Conservation (phyloP, 2,329 filamentous ascomycete genomes). For the Fusarium annulatum region DNA sequence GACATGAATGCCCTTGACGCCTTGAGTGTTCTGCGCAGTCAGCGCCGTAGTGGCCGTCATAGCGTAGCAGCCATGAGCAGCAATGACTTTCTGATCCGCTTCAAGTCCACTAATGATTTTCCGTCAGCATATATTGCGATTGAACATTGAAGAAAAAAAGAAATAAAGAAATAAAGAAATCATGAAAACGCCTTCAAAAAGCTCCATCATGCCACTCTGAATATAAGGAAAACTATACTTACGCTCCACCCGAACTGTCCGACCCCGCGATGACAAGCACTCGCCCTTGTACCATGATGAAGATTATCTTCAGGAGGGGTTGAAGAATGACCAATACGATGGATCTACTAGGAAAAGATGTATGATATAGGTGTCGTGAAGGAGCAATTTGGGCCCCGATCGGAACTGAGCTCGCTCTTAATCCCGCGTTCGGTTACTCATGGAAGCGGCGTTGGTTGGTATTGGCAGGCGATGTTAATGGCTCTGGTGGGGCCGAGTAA, state of each 20-base stretch:
- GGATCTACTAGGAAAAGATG: neutral
- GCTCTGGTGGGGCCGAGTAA: slow-evolving; percentile 28
- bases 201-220: slow-evolving; percentile 5
- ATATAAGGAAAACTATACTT: slow-evolving; percentile 47
- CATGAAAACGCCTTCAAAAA: neutral
- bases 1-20: slow-evolving; percentile 83
- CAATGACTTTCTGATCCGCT: slow-evolving; percentile 94
- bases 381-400: neutral
- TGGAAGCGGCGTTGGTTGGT: neutral
- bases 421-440: slow-evolving; percentile 25
- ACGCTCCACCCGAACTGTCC: slow-evolving; percentile 91
- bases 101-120: slow-evolving; percentile 78
- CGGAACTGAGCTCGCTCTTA: slow-evolving; percentile 2
- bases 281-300: slow-evolving; percentile 56
- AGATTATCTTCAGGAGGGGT: neutral
- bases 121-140: neutral
- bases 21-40: slow-evolving; percentile 94
- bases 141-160: neutral
- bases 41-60: slow-evolving; percentile 96
- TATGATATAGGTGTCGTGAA: neutral
- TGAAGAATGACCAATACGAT: neutral
- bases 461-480: neutral
- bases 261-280: slow-evolving; percentile 89
- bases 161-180: neutral
- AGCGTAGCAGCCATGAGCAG: slow-evolving; percentile 91